Evolutionary conservation across 768 basidiomycete species (phyloP).

Genomic region (Calocybe indica): DNA sequence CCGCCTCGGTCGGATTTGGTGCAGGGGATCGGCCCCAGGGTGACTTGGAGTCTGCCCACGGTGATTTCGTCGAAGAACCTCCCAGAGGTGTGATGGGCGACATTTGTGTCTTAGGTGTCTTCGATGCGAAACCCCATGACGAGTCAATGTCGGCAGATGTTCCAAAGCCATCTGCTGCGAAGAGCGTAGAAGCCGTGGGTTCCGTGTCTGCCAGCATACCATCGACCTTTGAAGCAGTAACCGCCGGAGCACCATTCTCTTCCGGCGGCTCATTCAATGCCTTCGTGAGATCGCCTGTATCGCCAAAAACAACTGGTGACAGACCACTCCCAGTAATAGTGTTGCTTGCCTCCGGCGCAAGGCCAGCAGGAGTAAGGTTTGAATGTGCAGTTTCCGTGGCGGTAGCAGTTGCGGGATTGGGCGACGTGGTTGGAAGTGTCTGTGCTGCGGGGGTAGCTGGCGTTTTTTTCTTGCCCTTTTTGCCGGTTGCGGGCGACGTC

Average conservation of each 20-base stretch:
- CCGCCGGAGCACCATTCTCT: neutral
- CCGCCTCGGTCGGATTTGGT: too few species aligned
- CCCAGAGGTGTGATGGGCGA: neutral
- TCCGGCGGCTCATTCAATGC: too few species aligned
- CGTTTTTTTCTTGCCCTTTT: conserved; percentile 19
- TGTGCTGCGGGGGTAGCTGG: neutral
- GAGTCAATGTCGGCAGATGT: conserved; percentile 2
- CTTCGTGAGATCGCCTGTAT: too few species aligned
- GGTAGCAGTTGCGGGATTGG: neutral
- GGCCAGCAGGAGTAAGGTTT: too few species aligned
- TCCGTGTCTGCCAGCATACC: neutral
- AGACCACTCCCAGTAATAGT: too few species aligned
- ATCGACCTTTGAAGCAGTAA: conserved; percentile 5
- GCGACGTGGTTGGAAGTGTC: too few species aligned
- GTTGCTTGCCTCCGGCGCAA: too few species aligned
- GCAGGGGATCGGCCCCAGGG: too few species aligned
- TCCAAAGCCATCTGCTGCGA: too few species aligned
- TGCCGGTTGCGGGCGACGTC: conserved; percentile 5
- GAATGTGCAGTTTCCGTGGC: neutral
- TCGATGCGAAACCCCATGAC: conserved; percentile 6
- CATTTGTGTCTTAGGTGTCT: conserved; percentile 4
- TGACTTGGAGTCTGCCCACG: too few species aligned
- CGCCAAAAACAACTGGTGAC: too few species aligned
- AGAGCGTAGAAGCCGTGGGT: neutral
- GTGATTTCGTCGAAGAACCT: too few species aligned